A percentile compares a stretch with the other conserved stretches of the same genome.
phyloP scores from a whole-genome alignment of 2,329 filamentous ascomycete genomes.

The Talaromyces sp. region DNA sequence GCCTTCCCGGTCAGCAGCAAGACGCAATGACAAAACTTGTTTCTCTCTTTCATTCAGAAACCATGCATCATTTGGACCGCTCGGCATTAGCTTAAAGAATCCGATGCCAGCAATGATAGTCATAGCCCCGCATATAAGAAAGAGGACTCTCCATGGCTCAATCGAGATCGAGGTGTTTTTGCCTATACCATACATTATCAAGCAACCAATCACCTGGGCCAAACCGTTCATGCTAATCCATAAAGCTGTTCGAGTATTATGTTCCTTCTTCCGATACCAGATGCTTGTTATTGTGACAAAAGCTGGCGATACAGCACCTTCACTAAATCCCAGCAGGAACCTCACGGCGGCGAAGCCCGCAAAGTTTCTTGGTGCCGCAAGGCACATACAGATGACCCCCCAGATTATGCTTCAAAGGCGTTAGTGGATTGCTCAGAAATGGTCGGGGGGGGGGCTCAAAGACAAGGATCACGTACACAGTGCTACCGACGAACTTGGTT shows the following conservation, averaged over 20 bases:
- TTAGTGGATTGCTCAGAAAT: not conserved
- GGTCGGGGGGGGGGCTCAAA: not conserved
- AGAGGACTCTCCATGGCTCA: conserved; percentile 52
- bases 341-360: conserved; percentile 44
- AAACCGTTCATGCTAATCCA: conserved; percentile 53
- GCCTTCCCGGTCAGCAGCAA: conserved; percentile 43
- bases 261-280: conserved; percentile 46
- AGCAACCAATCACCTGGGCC: conserved; percentile 49
- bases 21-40: conserved; percentile 42
- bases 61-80: conserved; percentile 52
- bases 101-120: conserved; percentile 48
- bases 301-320: conserved; percentile 50
- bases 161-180: conserved; percentile 45
- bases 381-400: conserved; percentile 50
- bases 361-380: conserved; percentile 47
- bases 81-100: conserved; percentile 49
- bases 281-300: conserved; percentile 52
- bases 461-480: conserved; percentile 39
- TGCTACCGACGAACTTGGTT: conserved; percentile 54
- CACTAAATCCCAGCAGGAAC: conserved; percentile 49
- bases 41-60: conserved; percentile 51
- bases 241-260: conserved; percentile 16
- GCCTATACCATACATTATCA: conserved; percentile 58
- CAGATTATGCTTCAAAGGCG: conserved; percentile 42
- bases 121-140: conserved; percentile 54